phyloP scores from a whole-genome alignment of 2,329 filamentous ascomycete species.

The Tricladium varicosporioides region DNA sequence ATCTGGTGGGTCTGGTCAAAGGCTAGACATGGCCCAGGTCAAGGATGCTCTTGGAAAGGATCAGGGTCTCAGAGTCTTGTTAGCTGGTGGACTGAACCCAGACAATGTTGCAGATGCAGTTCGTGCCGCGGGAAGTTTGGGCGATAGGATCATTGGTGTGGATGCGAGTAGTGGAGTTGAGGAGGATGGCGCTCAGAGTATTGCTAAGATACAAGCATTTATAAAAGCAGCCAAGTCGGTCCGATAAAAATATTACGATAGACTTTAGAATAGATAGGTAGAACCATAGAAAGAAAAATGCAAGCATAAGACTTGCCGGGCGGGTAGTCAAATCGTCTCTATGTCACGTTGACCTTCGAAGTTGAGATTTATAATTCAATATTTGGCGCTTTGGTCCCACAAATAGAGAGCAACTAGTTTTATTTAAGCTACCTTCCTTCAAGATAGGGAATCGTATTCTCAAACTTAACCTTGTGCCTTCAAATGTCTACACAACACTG shows the following conservation, averaged over 20 bases:
- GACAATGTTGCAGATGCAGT: constrained; percentile 73
- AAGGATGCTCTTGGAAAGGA: constrained; percentile 65
- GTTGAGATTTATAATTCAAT: too few species aligned
- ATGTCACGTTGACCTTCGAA: too few species aligned
- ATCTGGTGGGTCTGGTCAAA: constrained; percentile 75
- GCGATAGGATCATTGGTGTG: constrained; percentile 70
- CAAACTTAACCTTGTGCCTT: too few species aligned
- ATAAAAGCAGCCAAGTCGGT: constrained; percentile 66
- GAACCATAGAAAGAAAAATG: too few species aligned
- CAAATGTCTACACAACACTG: too few species aligned
- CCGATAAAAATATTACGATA: constrained; percentile 15
- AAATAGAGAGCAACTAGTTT: too few species aligned
- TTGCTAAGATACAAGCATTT: constrained; percentile 79
- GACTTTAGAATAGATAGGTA: background rate
- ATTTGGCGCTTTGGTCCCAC: too few species aligned
- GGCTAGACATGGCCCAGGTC: constrained; percentile 70
- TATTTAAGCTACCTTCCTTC: too few species aligned
- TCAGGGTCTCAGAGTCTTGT: constrained; percentile 67
- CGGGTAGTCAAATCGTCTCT: too few species aligned
- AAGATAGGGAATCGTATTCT: too few species aligned
- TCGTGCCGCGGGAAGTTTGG: constrained; percentile 56
- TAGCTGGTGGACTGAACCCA: constrained; percentile 82
- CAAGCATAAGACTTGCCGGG: too few species aligned
- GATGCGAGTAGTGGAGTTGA: constrained; percentile 97
- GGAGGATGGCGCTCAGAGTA: constrained; percentile 73